These are phyloP conservation scores for Lactifluus subvellereus DNA, from an alignment of 768 basidiomycete species.

Conservation along the genomic window DNA sequence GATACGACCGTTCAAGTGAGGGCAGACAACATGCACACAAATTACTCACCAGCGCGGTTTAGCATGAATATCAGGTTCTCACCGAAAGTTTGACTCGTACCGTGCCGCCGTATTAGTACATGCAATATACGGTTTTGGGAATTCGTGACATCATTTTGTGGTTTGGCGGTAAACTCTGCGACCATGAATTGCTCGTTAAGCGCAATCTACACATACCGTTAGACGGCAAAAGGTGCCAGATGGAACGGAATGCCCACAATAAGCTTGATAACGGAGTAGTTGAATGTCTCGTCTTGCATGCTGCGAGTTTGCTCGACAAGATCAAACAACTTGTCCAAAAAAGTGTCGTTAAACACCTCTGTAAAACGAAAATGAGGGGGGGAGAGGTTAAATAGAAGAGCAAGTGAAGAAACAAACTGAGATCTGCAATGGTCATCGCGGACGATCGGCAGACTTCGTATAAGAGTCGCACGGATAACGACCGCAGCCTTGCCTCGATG, in stretches of 20 bases:
- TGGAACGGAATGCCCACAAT: slow-evolving; percentile 51
- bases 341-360: slow-evolving; percentile 78
- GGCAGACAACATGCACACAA: not conserved
- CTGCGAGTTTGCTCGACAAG: slow-evolving; percentile 89
- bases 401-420: slow-evolving; percentile 48
- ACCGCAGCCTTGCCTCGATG: slow-evolving; percentile 78
- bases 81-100: slow-evolving; percentile 90
- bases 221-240: slow-evolving; percentile 4
- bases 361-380: slow-evolving; percentile 4
- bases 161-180: slow-evolving; percentile 44
- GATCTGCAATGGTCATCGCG: slow-evolving; percentile 67
- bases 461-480: slow-evolving; percentile 65
- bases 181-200: slow-evolving; percentile 99
- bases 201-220: slow-evolving; percentile 52
- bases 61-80: slow-evolving; percentile 99
- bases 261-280: slow-evolving; percentile 92
- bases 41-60: slow-evolving; percentile 78
- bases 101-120: slow-evolving; percentile 77
- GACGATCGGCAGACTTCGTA: slow-evolving; percentile 95
- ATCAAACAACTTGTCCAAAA: slow-evolving; percentile 87
- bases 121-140: slow-evolving; percentile 70
- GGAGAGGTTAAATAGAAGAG: not conserved
- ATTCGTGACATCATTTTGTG: slow-evolving; percentile 25
- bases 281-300: slow-evolving; percentile 86
- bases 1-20: not conserved